These are phyloP conservation scores for Dactylonectria estremocensis DNA, from an alignment of 2,329 filamentous ascomycete genomes.

Conservation along the genomic window DNA sequence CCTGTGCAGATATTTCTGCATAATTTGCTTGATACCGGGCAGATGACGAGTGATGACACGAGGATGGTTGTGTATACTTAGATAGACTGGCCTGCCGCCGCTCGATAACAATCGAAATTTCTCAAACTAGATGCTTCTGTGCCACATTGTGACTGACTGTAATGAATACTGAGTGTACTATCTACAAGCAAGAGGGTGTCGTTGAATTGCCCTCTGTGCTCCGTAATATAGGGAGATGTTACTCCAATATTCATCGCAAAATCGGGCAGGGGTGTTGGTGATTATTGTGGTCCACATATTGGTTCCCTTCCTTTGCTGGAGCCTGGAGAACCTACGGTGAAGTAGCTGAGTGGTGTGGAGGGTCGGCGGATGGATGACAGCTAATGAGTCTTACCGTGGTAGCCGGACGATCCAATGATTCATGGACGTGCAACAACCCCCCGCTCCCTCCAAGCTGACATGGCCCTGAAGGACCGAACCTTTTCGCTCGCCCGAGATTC, in stretches of 20 bases:
- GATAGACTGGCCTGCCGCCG: slow-evolving; percentile 48
- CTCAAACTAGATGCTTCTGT: slow-evolving; percentile 16
- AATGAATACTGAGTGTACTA: too few relatives aligned
- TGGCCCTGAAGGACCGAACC: slow-evolving; percentile 17
- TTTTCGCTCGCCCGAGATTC: slow-evolving; percentile 14
- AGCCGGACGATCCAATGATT: not conserved
- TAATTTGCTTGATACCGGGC: slow-evolving; percentile 43
- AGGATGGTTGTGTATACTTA: slow-evolving; percentile 49
- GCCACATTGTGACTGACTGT: not conserved
- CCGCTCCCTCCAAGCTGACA: slow-evolving; percentile 16
- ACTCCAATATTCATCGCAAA: not conserved
- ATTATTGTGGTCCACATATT: not conserved
- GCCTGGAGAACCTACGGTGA: too few relatives aligned
- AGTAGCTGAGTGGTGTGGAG: too few relatives aligned
- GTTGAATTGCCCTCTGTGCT: not conserved
- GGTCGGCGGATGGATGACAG: too few relatives aligned
- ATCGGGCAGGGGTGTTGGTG: not conserved
- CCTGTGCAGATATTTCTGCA: slow-evolving; percentile 39
- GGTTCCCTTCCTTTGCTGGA: not conserved
- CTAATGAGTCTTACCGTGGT: not conserved
- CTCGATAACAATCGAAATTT: slow-evolving; percentile 43
- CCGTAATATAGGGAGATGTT: not conserved
- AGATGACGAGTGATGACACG: slow-evolving; percentile 48
- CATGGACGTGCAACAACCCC: not conserved
- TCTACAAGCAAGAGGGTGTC: not conserved